phyloP scores from a whole-genome alignment of 495 filamentous ascomycete genomes.

The Baudoinia panamericana region DNA sequence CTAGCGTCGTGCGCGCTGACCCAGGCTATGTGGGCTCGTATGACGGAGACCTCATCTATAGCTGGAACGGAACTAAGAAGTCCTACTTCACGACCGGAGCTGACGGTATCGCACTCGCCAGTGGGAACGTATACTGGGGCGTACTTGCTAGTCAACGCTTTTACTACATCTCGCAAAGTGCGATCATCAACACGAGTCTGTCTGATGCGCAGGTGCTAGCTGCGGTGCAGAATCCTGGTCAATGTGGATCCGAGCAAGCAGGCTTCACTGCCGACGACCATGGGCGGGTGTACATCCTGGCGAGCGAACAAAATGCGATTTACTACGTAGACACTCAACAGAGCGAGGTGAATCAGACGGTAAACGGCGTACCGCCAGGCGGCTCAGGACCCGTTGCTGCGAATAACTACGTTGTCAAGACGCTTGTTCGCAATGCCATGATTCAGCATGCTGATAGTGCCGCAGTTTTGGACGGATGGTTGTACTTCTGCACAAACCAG shows the following conservation, averaged over 20 bases:
- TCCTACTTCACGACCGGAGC: slow-evolving; percentile 16
- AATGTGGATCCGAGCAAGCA: slow-evolving; percentile 21
- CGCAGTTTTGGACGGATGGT: slow-evolving; percentile 22
- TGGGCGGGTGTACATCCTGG: slow-evolving; percentile 21
- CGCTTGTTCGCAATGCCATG: slow-evolving; percentile 21
- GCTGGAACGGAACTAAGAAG: slow-evolving; percentile 24
- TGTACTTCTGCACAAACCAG: slow-evolving; percentile 25
- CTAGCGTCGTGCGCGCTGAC: slow-evolving; percentile 18
- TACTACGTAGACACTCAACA: slow-evolving; percentile 23
- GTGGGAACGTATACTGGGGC: slow-evolving; percentile 25
- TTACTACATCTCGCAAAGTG: slow-evolving; percentile 21
- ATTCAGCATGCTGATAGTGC: slow-evolving; percentile 25
- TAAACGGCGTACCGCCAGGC: slow-evolving; percentile 18
- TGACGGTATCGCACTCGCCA: slow-evolving; percentile 22
- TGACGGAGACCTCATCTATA: slow-evolving; percentile 21
- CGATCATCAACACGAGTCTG: slow-evolving; percentile 11
- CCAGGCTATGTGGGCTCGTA: slow-evolving; percentile 22
- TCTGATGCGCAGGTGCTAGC: slow-evolving; percentile 20
- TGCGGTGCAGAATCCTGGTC: slow-evolving; percentile 18
- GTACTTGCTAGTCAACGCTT: slow-evolving; percentile 20
- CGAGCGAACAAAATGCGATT: slow-evolving; percentile 25
- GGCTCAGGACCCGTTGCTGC: slow-evolving; percentile 17
- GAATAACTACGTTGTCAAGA: slow-evolving; percentile 22
- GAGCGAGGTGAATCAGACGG: slow-evolving; percentile 15
- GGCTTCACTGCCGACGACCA: slow-evolving; percentile 24